phyloP scores from a whole-genome alignment of 129 eudicot genomes.

The Rutidosis leptorrhynchoides region DNA sequence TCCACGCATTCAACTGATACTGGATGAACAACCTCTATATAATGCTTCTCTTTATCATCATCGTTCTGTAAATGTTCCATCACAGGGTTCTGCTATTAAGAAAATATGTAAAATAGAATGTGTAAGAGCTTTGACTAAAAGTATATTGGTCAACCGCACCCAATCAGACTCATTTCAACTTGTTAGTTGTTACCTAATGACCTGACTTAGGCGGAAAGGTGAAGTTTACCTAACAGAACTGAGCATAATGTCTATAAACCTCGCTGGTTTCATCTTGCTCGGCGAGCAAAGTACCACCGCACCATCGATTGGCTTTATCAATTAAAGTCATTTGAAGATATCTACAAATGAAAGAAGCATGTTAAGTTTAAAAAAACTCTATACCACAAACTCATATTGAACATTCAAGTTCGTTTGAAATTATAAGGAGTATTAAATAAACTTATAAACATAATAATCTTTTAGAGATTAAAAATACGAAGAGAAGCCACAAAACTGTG shows the following conservation, averaged over 20 bases:
- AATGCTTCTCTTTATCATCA: slow-evolving; percentile 59
- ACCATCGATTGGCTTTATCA: slow-evolving; percentile 84
- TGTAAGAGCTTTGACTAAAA: no score
- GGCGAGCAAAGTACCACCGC: slow-evolving; percentile 81
- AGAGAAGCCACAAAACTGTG: background rate
- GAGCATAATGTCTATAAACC: slow-evolving; percentile 77
- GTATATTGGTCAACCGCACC: background rate
- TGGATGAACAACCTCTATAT: slow-evolving; percentile 42
- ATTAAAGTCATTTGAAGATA: slow-evolving; percentile 74
- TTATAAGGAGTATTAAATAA: no score
- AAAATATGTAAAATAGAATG: no score
- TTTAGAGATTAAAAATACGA: background rate
- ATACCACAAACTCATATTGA: no score
- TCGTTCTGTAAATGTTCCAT: slow-evolving; percentile 74
- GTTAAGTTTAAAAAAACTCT: background rate
- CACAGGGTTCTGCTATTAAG: slow-evolving; percentile 64
- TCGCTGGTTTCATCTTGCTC: slow-evolving; percentile 87
- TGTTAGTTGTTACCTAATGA: background rate
- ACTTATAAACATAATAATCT: background rate
- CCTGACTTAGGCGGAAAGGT: background rate
- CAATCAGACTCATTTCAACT: background rate
- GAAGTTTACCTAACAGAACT: slow-evolving; percentile 67
- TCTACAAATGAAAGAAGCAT: slow-evolving; percentile 33
- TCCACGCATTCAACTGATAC: slow-evolving; percentile 46
- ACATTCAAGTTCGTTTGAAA: no score